phyloP scores from a whole-genome alignment of 345 rosid species.

The Gossypium turneri region DNA sequence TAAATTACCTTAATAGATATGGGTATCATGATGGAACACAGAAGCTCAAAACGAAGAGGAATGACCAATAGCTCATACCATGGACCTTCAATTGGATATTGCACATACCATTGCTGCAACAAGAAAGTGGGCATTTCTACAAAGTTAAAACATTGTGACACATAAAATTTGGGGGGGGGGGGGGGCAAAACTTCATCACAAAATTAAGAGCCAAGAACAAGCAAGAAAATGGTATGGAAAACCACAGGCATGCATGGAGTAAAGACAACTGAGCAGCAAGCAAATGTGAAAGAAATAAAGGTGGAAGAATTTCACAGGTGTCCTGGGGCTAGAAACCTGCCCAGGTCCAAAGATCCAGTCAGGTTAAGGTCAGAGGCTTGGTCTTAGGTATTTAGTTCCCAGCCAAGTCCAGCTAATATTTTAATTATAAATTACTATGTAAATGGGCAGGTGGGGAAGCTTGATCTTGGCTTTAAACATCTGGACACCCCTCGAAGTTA shows the following conservation, averaged over 20 bases:
- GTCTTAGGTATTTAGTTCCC: neutral
- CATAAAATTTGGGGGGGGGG: neutral
- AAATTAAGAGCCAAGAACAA: neutral
- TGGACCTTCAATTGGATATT: constrained; percentile 81
- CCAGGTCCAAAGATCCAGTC: neutral
- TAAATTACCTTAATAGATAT: constrained; percentile 83
- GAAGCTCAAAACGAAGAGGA: constrained; percentile 94
- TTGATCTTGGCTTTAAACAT: neutral
- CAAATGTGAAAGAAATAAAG: neutral
- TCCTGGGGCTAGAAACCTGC: neutral
- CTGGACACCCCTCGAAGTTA: neutral
- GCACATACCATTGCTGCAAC: constrained; percentile 94
- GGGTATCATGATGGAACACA: constrained; percentile 99
- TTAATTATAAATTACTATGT: neutral
- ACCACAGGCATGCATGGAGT: neutral
- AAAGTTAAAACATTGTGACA: constrained; percentile 11
- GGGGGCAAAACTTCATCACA: neutral
- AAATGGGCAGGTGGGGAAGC: neutral
- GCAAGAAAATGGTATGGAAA: neutral
- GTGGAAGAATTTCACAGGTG: neutral
- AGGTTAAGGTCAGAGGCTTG: neutral
- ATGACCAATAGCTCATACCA: constrained; percentile 95
- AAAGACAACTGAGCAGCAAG: neutral
- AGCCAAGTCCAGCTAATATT: neutral
- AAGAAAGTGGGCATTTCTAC: constrained; percentile 6